Evolutionary conservation across 345 rosid species (phyloP).

Genomic region (Odontarrhena argentea): DNA sequence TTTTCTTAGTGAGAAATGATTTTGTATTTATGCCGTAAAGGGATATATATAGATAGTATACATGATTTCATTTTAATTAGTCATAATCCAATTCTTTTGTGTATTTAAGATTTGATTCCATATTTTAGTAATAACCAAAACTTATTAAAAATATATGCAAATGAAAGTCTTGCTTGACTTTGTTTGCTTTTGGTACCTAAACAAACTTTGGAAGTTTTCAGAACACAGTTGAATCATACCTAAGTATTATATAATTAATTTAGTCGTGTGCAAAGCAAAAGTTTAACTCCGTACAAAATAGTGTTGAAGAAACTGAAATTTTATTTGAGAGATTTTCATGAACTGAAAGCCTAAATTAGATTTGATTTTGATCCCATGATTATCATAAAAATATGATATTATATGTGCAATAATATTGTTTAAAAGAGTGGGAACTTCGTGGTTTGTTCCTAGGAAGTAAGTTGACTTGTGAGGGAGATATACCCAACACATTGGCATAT

Average conservation of each 20-base stretch:
- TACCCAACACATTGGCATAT: slow-evolving; percentile 36
- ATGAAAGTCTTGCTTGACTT: neutral
- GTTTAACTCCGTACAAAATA: slow-evolving; percentile 24
- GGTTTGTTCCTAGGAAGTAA: slow-evolving; percentile 30
- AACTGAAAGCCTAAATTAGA: slow-evolving; percentile 23
- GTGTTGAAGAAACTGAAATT: slow-evolving; percentile 15
- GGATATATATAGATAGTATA: neutral
- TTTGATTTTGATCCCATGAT: slow-evolving; percentile 13
- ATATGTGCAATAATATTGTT: neutral
- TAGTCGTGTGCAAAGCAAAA: slow-evolving; percentile 28
- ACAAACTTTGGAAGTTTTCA: neutral
- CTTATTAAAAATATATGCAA: too few species aligned
- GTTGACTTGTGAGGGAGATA: slow-evolving; percentile 41
- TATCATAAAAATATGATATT: slow-evolving; percentile 11
- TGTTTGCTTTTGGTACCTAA: neutral
- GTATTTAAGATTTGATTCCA: neutral
- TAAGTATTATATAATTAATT: neutral
- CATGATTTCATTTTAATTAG: neutral
- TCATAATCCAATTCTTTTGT: too few species aligned
- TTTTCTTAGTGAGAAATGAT: too few species aligned
- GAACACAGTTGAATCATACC: neutral
- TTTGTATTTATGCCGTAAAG: too few species aligned
- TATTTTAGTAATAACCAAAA: neutral
- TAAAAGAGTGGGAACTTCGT: slow-evolving; percentile 32
- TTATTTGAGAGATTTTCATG: slow-evolving; percentile 17